phyloP scores from a whole-genome alignment of 2,329 filamentous ascomycete genomes.

The Ophidiomyces ophidiicola region DNA sequence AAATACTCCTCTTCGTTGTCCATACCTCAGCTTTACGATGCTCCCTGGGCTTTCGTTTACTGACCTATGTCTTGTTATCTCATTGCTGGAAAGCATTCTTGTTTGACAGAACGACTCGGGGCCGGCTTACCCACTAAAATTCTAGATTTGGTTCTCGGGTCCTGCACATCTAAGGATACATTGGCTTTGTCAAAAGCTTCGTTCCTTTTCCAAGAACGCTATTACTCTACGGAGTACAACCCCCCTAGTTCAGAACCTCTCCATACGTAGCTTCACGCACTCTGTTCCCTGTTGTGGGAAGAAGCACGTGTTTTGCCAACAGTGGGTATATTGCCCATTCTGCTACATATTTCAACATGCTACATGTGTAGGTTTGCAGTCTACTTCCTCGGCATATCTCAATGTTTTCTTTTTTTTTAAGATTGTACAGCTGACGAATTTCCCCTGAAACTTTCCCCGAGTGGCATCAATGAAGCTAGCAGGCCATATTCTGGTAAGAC shows the following conservation, averaged over 20 bases:
- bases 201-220: slow-evolving; percentile 15
- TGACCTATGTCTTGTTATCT: slow-evolving; percentile 18
- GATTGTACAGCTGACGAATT: slow-evolving; percentile 16
- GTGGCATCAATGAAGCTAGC: slow-evolving; percentile 15
- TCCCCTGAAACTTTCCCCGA: slow-evolving; percentile 12
- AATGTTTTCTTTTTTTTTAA: slow-evolving; percentile 16
- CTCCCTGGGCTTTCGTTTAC: slow-evolving; percentile 20
- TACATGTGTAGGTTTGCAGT: slow-evolving; percentile 6
- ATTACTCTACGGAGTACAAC: slow-evolving; percentile 20
- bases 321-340: slow-evolving; percentile 5
- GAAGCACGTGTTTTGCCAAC: slow-evolving; percentile 11
- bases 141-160: slow-evolving; percentile 14
- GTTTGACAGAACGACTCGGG: slow-evolving; percentile 14
- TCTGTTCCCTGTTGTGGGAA: slow-evolving; percentile 21
- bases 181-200: slow-evolving; percentile 20
- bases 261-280: slow-evolving; percentile 12
- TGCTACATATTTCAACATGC: slow-evolving; percentile 10
- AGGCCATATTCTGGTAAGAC: slow-evolving; percentile 12
- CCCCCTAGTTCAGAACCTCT: slow-evolving; percentile 16
- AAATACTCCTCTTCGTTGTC: slow-evolving; percentile 14
- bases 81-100: slow-evolving; percentile 17
- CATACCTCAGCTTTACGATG: slow-evolving; percentile 18
- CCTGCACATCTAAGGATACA: slow-evolving; percentile 15
- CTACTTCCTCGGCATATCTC: slow-evolving; percentile 1
- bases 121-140: slow-evolving; percentile 11